These are phyloP conservation scores for Lyophyllum decastes DNA, from an alignment of 768 basidiomycete genomes.

Conservation along the genomic window DNA sequence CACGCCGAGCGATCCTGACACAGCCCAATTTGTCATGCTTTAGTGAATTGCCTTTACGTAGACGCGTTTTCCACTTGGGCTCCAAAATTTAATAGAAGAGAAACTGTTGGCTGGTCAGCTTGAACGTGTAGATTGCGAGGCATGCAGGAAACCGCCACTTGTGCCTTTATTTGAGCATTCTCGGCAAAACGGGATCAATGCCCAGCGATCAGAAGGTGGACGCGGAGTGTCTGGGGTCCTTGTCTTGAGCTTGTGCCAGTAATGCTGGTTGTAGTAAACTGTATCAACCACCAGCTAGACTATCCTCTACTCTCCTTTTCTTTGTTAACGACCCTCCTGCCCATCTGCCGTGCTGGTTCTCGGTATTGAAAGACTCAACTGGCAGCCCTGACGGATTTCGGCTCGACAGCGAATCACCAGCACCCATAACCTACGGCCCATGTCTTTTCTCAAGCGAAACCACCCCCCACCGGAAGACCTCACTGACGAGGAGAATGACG, in stretches of 20 bases:
- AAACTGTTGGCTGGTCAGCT: not conserved
- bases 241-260: no score
- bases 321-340: conserved; percentile 13
- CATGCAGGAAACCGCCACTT: no score
- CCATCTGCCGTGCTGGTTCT: conserved; percentile 24
- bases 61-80: no score
- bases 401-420: conserved; percentile 14
- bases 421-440: conserved; percentile 12
- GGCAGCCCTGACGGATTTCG: no score
- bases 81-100: not conserved
- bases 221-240: conserved; percentile 2
- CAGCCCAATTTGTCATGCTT: not conserved
- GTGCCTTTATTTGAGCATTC: not conserved
- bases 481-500: conserved; percentile 65
- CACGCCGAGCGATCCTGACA: not conserved
- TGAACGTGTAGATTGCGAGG: not conserved
- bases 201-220: not conserved
- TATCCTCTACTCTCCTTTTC: conserved; percentile 4
- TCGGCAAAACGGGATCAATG: not conserved
- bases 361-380: conserved; percentile 15
- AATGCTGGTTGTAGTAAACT: not conserved
- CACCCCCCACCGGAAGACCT: conserved; percentile 38
- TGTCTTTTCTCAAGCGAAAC: conserved; percentile 44
- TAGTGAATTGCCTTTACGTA: not conserved
- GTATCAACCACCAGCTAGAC: not conserved